phyloP scores from a whole-genome alignment of 495 filamentous ascomycete genomes.

The Xylaria castorea region DNA sequence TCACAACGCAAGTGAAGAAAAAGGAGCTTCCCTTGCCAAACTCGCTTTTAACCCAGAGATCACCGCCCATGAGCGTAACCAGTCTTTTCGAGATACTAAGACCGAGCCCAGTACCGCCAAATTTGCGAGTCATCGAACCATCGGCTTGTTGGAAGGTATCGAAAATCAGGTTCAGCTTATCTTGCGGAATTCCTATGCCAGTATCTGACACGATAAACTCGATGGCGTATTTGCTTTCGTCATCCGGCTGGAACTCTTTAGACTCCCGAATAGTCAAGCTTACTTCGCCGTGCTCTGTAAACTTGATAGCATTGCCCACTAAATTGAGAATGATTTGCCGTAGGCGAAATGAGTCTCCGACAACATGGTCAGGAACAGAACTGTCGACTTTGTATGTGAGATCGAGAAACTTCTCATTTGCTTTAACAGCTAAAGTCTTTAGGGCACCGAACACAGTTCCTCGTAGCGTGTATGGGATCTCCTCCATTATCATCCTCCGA shows the following conservation, averaged over 20 bases:
- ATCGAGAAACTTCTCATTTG: constrained; percentile 95
- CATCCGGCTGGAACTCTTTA: constrained; percentile 62
- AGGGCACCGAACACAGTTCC: constrained; percentile 97
- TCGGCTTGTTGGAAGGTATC: constrained; percentile 99
- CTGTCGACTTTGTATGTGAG: constrained; percentile 94
- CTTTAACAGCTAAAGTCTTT: constrained; percentile 94
- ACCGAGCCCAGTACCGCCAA: constrained; percentile 94
- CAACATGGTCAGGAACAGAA: constrained; percentile 93
- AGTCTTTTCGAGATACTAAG: constrained; percentile 95
- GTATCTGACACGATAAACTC: constrained; percentile 98
- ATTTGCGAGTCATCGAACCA: constrained; percentile 95
- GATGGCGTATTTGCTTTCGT: constrained; percentile 83
- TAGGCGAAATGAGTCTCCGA: constrained; percentile 95
- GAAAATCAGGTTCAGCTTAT: constrained; percentile 98
- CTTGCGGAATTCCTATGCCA: constrained; percentile 93
- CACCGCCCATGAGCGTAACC: constrained; percentile 96
- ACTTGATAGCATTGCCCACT: constrained; percentile 89
- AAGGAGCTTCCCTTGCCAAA: constrained; percentile 95
- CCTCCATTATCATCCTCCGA: constrained; percentile 99
- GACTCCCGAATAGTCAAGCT: constrained; percentile 89
- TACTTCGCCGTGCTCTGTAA: constrained; percentile 97
- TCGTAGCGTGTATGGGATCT: constrained; percentile 93
- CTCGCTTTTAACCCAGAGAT: constrained; percentile 94
- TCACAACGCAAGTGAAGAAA: constrained; percentile 95
- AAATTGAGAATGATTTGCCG: constrained; percentile 92